These are phyloP conservation scores for Colletotrichum sp. DNA, from an alignment of 2,329 filamentous ascomycete species.

Conservation along the genomic window DNA sequence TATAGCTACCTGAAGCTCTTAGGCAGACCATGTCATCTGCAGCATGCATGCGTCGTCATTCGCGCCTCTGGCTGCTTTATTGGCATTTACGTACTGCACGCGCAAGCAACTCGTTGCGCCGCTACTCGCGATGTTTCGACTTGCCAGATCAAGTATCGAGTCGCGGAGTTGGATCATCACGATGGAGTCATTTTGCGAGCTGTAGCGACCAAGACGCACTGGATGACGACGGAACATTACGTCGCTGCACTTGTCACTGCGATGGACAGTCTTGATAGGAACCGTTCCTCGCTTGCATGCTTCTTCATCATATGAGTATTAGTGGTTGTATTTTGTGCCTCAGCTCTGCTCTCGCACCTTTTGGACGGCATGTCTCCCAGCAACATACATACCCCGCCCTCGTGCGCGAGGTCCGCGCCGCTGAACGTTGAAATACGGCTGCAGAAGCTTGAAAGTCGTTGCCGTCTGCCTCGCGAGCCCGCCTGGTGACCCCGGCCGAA, in stretches of 20 bases:
- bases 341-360: conserved; percentile 5
- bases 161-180: not conserved
- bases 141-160: not conserved
- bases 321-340: conserved; percentile 13
- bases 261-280: not conserved
- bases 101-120: conserved; percentile 15
- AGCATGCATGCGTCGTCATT: conserved; percentile 22
- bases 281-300: not conserved
- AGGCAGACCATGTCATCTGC: conserved; percentile 20
- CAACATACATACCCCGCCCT: conserved; percentile 12
- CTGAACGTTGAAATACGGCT: not conserved
- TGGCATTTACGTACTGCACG: conserved; percentile 12
- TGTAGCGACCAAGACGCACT: not conserved
- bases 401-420: not conserved
- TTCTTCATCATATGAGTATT: not conserved
- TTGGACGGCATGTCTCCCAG: not conserved
- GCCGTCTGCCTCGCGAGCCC: not conserved
- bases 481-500: not conserved
- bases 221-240: not conserved
- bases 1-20: conserved; percentile 9
- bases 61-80: not conserved
- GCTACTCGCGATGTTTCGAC: not conserved
- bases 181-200: not conserved
- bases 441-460: not conserved
- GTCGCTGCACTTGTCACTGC: not conserved